phyloP scores from a whole-genome alignment of 805 yeast species.

The Nakazawaea holstii region DNA sequence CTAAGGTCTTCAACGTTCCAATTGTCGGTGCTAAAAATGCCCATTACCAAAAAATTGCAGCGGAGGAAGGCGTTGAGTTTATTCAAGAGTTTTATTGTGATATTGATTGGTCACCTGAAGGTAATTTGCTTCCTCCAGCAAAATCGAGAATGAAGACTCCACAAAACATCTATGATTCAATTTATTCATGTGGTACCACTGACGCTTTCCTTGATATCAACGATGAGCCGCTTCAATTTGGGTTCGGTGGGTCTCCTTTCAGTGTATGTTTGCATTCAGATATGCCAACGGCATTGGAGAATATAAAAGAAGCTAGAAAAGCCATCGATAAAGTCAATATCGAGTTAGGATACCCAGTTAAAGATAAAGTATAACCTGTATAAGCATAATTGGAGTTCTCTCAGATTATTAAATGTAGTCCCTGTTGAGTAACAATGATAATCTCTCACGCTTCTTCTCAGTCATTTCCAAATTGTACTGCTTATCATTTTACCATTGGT shows the following conservation, averaged over 20 bases:
- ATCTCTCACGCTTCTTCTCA: too few species aligned
- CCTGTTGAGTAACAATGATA: too few species aligned
- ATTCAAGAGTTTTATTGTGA: conserved; percentile 33
- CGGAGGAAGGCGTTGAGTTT: conserved; percentile 26
- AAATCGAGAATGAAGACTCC: conserved; percentile 26
- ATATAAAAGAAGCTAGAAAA: conserved; percentile 24
- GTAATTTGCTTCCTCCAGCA: conserved; percentile 24
- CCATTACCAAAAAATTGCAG: conserved; percentile 23
- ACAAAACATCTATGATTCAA: conserved; percentile 23
- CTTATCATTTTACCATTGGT: too few species aligned
- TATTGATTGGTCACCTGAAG: conserved; percentile 27
- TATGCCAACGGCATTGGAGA: conserved; percentile 31
- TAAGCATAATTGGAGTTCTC: too few species aligned
- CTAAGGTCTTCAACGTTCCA: conserved; percentile 29
- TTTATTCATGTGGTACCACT: conserved; percentile 22
- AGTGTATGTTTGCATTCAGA: conserved; percentile 31
- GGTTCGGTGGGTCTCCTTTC: conserved; percentile 25
- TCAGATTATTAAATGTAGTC: too few species aligned
- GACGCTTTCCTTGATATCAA: conserved; percentile 21
- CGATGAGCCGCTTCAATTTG: conserved; percentile 20
- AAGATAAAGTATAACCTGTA: too few species aligned
- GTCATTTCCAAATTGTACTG: too few species aligned
- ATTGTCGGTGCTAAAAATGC: conserved; percentile 31
- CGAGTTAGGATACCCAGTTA: conserved; percentile 6
- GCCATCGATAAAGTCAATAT: conserved; percentile 25